Base-by-base conservation (phyloP, 257 asterid species). In the Catharanthus roseus region DNA sequence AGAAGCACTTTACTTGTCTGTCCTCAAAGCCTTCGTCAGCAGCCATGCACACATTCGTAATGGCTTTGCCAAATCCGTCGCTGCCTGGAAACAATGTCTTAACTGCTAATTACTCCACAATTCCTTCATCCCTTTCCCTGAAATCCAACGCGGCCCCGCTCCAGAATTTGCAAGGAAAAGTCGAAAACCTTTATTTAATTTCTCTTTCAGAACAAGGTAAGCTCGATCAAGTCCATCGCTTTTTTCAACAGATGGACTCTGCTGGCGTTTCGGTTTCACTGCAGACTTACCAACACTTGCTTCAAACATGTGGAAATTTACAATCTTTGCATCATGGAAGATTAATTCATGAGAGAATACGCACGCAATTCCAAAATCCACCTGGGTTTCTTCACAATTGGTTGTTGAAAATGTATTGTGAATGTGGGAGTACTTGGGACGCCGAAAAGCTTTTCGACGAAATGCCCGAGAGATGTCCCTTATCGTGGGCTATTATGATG, bases 121-220 rank as follows among this genome's bases (percentile, higher is more conserved):
- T 80, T 61, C 89, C 88, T 0, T 75, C 87, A 61, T 79, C 85
- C 83, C 68, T 77, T 15, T 74, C 87, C n/a, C 87, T 84, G 73
- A 79, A 81, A 71, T 45, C 72, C 78, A 77, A 70, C 47, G 3
- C n/a, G 12, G 49, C 53, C 72, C 13, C 63, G 61, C 60, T 76
- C 24, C 69, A 67, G 74, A 75, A 79, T 51, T 33, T 41, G 15
- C 65, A 50, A 42, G 85, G 85, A 1, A 72, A 70, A 24, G 80
- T 85, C 61, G 88, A 81, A 66, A 87, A 87, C 78, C 79, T 85
- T 58, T 83, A 85, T 67, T 71, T 87, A 44, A 23, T 85, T 62
- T 74, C 85, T 65, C 88, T 85, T 5, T 77, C 87, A 75, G 76
- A 73, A 24, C 85, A 87, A 78, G 85, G 82, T 23, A 83, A 85